These are phyloP conservation scores for Tylopilus sp. DNA, from an alignment of 768 basidiomycete genomes.

Conservation along the genomic window DNA sequence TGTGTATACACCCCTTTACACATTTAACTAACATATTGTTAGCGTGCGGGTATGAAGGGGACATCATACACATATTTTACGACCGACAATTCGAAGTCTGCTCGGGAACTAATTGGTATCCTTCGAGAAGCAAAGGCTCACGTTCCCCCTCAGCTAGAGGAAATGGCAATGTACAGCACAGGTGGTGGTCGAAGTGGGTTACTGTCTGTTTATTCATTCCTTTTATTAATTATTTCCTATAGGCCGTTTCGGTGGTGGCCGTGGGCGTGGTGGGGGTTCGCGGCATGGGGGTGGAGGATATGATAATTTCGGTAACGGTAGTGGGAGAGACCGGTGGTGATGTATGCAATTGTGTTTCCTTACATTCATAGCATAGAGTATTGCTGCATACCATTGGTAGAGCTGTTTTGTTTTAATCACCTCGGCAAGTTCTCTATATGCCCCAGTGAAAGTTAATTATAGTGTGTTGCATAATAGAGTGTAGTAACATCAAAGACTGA, in stretches of 20 bases:
- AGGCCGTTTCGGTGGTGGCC: constrained; percentile 62
- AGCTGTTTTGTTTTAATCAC: constrained; percentile 2
- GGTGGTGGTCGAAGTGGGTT: constrained; percentile 69
- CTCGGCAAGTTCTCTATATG: no score
- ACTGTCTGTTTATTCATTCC: neutral
- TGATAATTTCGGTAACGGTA: constrained; percentile 21
- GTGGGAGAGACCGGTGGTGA: constrained; percentile 27
- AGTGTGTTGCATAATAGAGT: no score
- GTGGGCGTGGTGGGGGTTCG: constrained; percentile 25
- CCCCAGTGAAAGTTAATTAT: no score
- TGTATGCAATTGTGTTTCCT: constrained; percentile 1
- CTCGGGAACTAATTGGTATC: constrained; percentile 86
- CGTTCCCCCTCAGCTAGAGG: constrained; percentile 86
- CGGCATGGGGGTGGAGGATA: constrained; percentile 23
- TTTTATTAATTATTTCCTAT: neutral
- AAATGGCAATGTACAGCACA: constrained; percentile 87
- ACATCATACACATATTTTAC: constrained; percentile 96
- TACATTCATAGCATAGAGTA: constrained; percentile 19
- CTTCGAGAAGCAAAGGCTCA: constrained; percentile 82
- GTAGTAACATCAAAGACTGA: no score
- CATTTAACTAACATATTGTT: constrained; percentile 16
- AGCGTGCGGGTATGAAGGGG: constrained; percentile 92
- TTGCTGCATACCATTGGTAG: constrained; percentile 24
- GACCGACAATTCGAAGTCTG: constrained; percentile 91
- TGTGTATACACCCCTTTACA: no score